Percentiles rank a stretch among this genome's conserved stretches.
Evolutionary conservation across 345 rosid species (phyloP).

Genomic region (Melaleuca alternifolia): DNA sequence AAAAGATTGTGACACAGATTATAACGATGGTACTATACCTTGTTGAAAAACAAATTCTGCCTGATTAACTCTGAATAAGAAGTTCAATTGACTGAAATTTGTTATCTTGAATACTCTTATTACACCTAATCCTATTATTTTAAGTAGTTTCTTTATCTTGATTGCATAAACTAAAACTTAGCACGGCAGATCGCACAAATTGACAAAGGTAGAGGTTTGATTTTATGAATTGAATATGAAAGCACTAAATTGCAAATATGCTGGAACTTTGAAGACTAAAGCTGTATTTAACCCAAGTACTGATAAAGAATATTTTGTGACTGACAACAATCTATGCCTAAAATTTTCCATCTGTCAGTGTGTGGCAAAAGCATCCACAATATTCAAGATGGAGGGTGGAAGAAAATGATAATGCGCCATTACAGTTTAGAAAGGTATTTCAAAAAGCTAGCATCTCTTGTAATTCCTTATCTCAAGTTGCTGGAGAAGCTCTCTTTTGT

Average conservation of each 20-base stretch:
- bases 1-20: no score
- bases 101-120: rapidly evolving
- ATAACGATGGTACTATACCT: rapidly evolving
- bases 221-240: background rate
- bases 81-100: background rate
- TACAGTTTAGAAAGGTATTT: no score
- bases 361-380: no score
- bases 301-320: no score
- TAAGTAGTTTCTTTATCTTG: background rate
- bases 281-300: no score
- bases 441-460: no score
- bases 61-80: background rate
- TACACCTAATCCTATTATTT: background rate
- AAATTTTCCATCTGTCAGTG: background rate
- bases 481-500: background rate
- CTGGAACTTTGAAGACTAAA: background rate
- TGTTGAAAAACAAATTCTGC: no score
- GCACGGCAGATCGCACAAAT: no score
- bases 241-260: background rate
- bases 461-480: no score
- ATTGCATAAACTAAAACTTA: background rate
- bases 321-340: background rate
- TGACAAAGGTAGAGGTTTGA: no score
- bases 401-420: no score
- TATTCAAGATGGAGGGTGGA: no score